Conservation (phyloP, 768 basidiomycete species). For the Termitomyces titanicus region DNA sequence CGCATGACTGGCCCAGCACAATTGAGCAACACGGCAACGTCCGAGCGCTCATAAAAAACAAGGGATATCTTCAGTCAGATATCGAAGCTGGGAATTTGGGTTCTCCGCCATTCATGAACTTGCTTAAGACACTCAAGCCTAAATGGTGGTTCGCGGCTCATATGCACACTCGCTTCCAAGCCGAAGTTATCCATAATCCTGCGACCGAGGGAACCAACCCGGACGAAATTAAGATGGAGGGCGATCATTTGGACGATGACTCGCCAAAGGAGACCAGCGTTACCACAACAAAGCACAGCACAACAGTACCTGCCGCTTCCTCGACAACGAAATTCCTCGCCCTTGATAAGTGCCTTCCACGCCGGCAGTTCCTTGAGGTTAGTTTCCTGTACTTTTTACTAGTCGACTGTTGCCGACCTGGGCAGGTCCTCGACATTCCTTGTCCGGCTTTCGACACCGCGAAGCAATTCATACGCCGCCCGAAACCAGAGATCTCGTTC, state of each 20-base stretch:
- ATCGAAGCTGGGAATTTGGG: conserved; percentile 66
- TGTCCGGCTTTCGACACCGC: conserved; percentile 12
- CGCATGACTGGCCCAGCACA: conserved; percentile 92
- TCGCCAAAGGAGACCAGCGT: conserved; percentile 29
- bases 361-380: conserved; percentile 80
- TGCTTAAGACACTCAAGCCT: conserved; percentile 70
- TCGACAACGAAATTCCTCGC: conserved; percentile 80
- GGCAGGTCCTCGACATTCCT: conserved; percentile 68
- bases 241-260: conserved; percentile 47
- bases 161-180: conserved; percentile 84
- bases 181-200: conserved; percentile 47
- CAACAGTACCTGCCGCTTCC: conserved; percentile 8
- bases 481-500: conserved; percentile 51
- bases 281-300: not conserved
- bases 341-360: conserved; percentile 83
- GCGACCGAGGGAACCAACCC: conserved; percentile 8
- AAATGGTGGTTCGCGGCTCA: conserved; percentile 93
- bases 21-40: conserved; percentile 84
- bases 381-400: not conserved
- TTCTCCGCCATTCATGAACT: conserved; percentile 79
- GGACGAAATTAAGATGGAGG: conserved; percentile 40
- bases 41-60: conserved; percentile 59
- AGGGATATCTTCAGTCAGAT: conserved; percentile 74
- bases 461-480: conserved; percentile 9
- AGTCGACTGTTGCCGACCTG: not conserved